These are phyloP conservation scores for Collariella sp. DNA, from an alignment of 495 filamentous ascomycete genomes.

Conservation along the genomic window DNA sequence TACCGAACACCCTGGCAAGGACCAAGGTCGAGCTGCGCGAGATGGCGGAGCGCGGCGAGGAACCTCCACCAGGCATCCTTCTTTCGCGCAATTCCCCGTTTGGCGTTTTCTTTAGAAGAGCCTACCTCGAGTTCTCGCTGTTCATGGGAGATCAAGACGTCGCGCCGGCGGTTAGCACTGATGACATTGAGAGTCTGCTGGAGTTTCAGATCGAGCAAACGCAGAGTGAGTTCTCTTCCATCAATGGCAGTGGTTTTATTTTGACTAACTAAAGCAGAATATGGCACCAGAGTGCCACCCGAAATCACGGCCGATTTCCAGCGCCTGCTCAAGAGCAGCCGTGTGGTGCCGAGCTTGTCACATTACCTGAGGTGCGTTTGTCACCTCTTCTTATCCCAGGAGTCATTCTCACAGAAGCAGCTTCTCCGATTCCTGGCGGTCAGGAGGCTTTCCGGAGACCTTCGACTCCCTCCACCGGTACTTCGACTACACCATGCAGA, in stretches of 20 bases:
- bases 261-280: conserved; percentile 14
- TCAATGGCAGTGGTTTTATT: too few relatives aligned
- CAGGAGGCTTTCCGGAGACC: conserved; percentile 81
- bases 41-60: conserved; percentile 29
- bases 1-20: conserved; percentile 51
- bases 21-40: conserved; percentile 47
- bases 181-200: conserved; percentile 75
- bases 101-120: conserved; percentile 72
- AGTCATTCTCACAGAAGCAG: conserved; percentile 30
- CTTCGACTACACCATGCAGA: conserved; percentile 95
- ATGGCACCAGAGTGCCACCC: conserved; percentile 61
- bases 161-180: conserved; percentile 51
- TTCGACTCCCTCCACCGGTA: conserved; percentile 92
- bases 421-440: conserved; percentile 83
- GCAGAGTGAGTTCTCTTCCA: conserved; percentile 52
- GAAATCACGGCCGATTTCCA: conserved; percentile 57
- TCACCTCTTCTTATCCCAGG: background rate
- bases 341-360: conserved; percentile 59
- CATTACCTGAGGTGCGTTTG: conserved; percentile 63
- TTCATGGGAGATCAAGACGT: conserved; percentile 40
- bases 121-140: conserved; percentile 67
- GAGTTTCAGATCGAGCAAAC: conserved; percentile 83
- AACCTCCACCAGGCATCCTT: conserved; percentile 38
- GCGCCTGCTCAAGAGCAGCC: conserved; percentile 54
- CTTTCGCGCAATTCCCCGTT: conserved; percentile 64